A percentile compares a stretch with the other conserved stretches of the same genome.
Conservation (phyloP, 805 yeast genomes). For the Naumovozyma castellii region DNA sequence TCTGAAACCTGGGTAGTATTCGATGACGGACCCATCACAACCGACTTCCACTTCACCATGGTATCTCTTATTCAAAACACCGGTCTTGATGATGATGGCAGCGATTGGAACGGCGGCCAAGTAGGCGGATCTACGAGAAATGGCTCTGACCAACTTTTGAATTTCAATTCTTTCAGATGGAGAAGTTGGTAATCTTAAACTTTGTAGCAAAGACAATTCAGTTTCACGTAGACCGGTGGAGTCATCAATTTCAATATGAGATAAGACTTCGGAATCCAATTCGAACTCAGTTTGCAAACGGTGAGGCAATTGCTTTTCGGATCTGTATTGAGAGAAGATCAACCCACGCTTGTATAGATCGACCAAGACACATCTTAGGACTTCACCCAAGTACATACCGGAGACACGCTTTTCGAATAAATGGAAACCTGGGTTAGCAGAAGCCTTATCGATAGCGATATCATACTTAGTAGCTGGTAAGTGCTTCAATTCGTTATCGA, state of each 20-base stretch:
- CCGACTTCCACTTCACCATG: slow-evolving; percentile 84
- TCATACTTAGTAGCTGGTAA: slow-evolving; percentile 79
- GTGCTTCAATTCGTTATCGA: slow-evolving; percentile 70
- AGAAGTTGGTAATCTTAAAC: slow-evolving; percentile 60
- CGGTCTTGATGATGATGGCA: slow-evolving; percentile 61
- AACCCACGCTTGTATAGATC: slow-evolving; percentile 55
- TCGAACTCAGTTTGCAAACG: slow-evolving; percentile 69
- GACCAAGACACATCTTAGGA: slow-evolving; percentile 61
- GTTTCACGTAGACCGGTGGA: slow-evolving; percentile 64
- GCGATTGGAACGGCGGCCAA: slow-evolving; percentile 85
- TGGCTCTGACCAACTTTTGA: slow-evolving; percentile 68
- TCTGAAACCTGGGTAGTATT: slow-evolving; percentile 86
- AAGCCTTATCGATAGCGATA: slow-evolving; percentile 52
- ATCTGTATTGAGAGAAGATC: slow-evolving; percentile 46
- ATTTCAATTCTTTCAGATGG: slow-evolving; percentile 64
- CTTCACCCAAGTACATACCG: slow-evolving; percentile 89
- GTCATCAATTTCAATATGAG: slow-evolving; percentile 77
- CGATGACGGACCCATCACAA: slow-evolving; percentile 91
- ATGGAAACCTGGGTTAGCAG: slow-evolving; percentile 81
- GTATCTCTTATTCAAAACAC: slow-evolving; percentile 44
- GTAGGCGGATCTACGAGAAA: slow-evolving; percentile 79
- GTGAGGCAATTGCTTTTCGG: slow-evolving; percentile 37
- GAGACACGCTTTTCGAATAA: slow-evolving; percentile 86
- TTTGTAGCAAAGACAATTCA: slow-evolving; percentile 54
- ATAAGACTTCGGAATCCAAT: slow-evolving; percentile 69